phyloP scores from a whole-genome alignment of 345 rosid species.

The Ceriops tagal region DNA sequence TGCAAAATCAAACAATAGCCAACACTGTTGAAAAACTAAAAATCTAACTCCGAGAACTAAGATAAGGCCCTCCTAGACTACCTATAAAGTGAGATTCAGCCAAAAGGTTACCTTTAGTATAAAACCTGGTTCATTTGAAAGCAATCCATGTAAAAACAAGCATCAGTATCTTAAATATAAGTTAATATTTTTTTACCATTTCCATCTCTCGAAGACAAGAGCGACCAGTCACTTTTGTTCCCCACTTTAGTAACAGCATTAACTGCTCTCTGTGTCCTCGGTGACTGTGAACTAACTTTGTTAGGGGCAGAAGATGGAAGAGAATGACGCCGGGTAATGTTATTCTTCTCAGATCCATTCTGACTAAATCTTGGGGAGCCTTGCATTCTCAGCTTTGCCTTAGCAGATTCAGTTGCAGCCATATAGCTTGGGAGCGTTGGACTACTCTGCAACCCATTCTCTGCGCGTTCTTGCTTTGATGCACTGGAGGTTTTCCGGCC shows the following conservation, averaged over 20 bases:
- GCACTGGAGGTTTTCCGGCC: conserved; percentile 21
- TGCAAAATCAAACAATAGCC: conserved; percentile 32
- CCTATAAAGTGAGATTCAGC: background rate
- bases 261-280: conserved; percentile 17
- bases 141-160: too few species aligned
- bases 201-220: conserved; percentile 18
- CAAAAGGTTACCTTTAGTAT: background rate
- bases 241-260: conserved; percentile 15
- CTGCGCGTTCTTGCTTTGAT: conserved; percentile 18
- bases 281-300: conserved; percentile 18
- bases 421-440: conserved; percentile 24
- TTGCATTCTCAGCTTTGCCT: conserved; percentile 22
- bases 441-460: conserved; percentile 8
- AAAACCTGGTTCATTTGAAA: background rate
- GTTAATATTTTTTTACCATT: conserved; percentile 18
- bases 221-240: conserved; percentile 13
- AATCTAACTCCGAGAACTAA: too few species aligned
- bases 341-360: conserved; percentile 20
- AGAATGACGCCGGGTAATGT: conserved; percentile 19
- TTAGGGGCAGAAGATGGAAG: conserved; percentile 17
- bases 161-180: background rate
- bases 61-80: too few species aligned
- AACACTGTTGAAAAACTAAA: background rate
- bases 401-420: conserved; percentile 34
- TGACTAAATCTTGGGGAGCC: conserved; percentile 23